Evolutionary conservation across 2,329 filamentous ascomycete species (phyloP), one percentile per base, ranked within the genome.

Genomic region (Thermomyces lanuginosus): DNA sequence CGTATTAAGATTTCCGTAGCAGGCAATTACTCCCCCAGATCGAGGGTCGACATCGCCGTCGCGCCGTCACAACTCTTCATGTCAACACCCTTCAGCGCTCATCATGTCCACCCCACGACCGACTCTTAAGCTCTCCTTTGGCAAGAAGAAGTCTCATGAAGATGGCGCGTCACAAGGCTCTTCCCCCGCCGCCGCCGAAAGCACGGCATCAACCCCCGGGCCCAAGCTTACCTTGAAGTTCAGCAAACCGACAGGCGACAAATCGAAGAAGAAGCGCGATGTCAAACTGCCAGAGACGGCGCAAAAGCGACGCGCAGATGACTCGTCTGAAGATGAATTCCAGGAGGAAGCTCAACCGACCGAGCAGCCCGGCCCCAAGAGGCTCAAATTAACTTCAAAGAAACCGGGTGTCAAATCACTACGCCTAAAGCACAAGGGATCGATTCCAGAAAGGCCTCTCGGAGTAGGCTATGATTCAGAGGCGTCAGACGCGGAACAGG

Each of bases 401-500:
- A 48, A 53, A 24, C 48, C 50, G 0, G 46, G 44, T 3, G 37
- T 54, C 8, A 54, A 55, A 33, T 60, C 48, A 16, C 58, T 74
- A 30, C 67, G 68, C 28, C 56, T 80, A 31, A 76, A 72, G 42
- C 61, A 70, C 25, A 71, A 74, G 40, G 76, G 75, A n/a, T 67
- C 72, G 36, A 63, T 69, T 1, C 76, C 79, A 5, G 60, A 67
- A 16, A 69, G 80, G 36, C 72, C 73, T 4, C 68, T 71, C 1
- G 89, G 89, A 27, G 82, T 92, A 30, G 89, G 86, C 5, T 98
- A 95, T 53, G 89, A 98, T 49, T 93, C 84, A 3, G 89, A 95
- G 52, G 82, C 84, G 8, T 89, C 83, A 29, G 89, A 95, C 45
- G 72, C 76, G 8, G 89, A 98, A 51, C 55, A 61, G 6, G 89